Evolutionary conservation across 164 flowering plant species (phyloP).

Genomic region (Sedum album): DNA sequence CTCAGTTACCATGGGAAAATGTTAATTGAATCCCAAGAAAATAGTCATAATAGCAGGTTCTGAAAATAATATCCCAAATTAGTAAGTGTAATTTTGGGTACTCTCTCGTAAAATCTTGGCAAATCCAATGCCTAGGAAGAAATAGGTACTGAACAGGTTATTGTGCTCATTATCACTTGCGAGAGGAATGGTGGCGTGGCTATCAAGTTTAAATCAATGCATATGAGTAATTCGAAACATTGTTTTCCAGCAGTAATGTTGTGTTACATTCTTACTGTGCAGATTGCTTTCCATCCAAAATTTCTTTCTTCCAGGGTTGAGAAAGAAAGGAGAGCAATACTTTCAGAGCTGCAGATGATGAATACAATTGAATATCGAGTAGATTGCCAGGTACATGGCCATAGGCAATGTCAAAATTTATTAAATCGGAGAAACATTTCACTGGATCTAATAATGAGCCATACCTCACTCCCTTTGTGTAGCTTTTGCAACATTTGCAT

Average conservation of each 20-base stretch:
- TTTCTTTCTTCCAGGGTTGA: conserved; percentile 91
- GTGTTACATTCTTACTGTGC: conserved; percentile 13
- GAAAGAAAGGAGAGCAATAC: conserved; percentile 93
- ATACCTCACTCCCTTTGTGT: conserved; percentile 12
- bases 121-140: neutral
- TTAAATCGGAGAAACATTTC: neutral
- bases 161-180: neutral
- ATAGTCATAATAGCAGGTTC: neutral
- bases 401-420: neutral
- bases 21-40: neutral
- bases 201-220: neutral
- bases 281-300: conserved; percentile 96
- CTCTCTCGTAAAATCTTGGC: neutral
- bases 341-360: conserved; percentile 99
- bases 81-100: neutral
- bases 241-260: neutral
- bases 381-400: conserved; percentile 74
- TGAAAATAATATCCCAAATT: neutral
- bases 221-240: neutral
- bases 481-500: conserved; percentile 92
- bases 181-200: neutral
- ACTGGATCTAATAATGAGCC: neutral
- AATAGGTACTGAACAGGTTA: neutral
- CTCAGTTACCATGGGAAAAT: neutral
- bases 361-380: conserved; percentile 98